Evolutionary conservation across 1,284 basidiomycete species (phyloP).

Genomic region (Ustilago shanxiensis): DNA sequence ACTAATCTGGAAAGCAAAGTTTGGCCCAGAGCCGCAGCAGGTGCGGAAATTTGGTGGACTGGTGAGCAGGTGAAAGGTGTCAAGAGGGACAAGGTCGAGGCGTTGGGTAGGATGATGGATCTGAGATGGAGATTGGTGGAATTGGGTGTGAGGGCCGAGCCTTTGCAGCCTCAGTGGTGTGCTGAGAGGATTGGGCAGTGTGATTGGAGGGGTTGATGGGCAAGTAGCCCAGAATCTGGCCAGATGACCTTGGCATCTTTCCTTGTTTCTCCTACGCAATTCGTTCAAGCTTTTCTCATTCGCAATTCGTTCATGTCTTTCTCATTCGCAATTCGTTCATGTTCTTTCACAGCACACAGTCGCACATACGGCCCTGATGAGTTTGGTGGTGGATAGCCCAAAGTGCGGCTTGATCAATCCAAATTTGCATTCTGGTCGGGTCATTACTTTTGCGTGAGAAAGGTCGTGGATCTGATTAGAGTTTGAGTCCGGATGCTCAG

Average conservation of each 20-base stretch:
- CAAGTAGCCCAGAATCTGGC: too few relatives aligned
- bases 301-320: neutral
- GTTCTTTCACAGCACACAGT: neutral
- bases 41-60: constrained; percentile 86
- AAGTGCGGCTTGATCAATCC: neutral
- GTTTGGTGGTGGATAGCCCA: neutral
- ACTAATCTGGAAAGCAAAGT: constrained; percentile 79
- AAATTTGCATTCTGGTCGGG: neutral
- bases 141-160: constrained; percentile 78
- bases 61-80: constrained; percentile 71
- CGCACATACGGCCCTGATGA: neutral
- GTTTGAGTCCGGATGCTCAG: neutral
- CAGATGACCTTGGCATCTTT: too few relatives aligned
- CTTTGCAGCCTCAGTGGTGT: constrained; percentile 85
- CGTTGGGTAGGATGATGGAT: constrained; percentile 83
- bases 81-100: constrained; percentile 75
- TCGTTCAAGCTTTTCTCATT: neutral
- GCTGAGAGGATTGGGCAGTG: constrained; percentile 67
- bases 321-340: neutral
- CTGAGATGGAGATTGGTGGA: constrained; percentile 76
- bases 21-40: constrained; percentile 82
- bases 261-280: neutral
- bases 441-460: neutral
- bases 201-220: constrained; percentile 41
- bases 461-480: neutral